Evolutionary conservation across 2,329 filamentous ascomycete genomes (phyloP).

Genomic region (Fusarium sp.): DNA sequence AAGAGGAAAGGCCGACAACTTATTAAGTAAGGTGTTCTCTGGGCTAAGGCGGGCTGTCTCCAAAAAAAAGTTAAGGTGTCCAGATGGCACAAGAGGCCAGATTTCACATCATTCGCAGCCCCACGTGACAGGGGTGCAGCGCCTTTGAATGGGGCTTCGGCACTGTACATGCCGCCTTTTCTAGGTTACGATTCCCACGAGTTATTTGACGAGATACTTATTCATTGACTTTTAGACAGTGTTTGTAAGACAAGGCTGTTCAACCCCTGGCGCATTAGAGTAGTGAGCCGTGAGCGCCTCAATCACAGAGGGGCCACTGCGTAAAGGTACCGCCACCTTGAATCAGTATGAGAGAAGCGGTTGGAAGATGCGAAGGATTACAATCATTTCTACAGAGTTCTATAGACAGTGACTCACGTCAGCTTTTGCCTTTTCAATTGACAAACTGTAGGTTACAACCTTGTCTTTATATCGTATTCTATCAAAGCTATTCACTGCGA

Average conservation of each 20-base stretch:
- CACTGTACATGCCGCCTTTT: slow-evolving; percentile 41
- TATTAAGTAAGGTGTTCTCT: slow-evolving; percentile 50
- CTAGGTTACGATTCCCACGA: not conserved
- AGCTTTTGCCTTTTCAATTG: not conserved
- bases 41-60: slow-evolving; percentile 20
- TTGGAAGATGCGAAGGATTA: slow-evolving; percentile 14
- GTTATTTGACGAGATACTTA: not conserved
- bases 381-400: slow-evolving; percentile 32
- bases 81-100: slow-evolving; percentile 62
- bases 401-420: slow-evolving; percentile 31
- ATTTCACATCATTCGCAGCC: slow-evolving; percentile 55
- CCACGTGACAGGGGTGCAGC: slow-evolving; percentile 51
- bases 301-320: slow-evolving; percentile 10
- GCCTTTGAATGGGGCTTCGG: not conserved
- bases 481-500: not conserved
- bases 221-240: slow-evolving; percentile 31
- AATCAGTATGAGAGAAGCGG: slow-evolving; percentile 5
- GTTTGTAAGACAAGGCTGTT: slow-evolving; percentile 31
- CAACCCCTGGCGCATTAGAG: slow-evolving; percentile 25
- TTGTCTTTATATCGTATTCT: not conserved
- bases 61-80: slow-evolving; percentile 59
- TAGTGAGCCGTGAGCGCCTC: slow-evolving; percentile 28
- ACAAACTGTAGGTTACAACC: not conserved
- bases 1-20: slow-evolving; percentile 50
- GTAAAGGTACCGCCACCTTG: slow-evolving; percentile 11